Percentiles rank a stretch among this genome's conserved stretches.
phyloP scores from a whole-genome alignment of 1,284 basidiomycete genomes.

The Naganishia cerealis region DNA sequence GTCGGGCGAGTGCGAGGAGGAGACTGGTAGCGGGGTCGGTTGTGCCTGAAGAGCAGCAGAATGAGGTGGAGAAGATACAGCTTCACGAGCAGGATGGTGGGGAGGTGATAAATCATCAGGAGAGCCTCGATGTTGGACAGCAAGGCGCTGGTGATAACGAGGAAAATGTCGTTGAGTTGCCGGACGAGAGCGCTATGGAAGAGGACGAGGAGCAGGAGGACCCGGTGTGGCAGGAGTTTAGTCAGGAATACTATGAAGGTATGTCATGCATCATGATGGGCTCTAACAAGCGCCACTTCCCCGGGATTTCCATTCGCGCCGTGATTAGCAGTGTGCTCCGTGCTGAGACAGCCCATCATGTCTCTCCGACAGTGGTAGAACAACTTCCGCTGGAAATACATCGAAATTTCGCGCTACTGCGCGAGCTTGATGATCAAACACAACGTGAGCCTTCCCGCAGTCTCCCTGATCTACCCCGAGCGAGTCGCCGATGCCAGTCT shows the following conservation, averaged over 20 bases:
- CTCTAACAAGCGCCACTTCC: neutral
- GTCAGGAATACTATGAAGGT: constrained; percentile 35
- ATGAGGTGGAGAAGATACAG: neutral
- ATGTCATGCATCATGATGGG: neutral
- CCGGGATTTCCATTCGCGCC: neutral
- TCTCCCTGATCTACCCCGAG: neutral
- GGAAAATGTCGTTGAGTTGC: neutral
- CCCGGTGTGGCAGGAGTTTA: constrained; percentile 35
- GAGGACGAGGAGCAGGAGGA: constrained; percentile 31
- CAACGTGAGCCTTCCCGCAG: constrained; percentile 57
- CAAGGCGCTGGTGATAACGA: neutral
- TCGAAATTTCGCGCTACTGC: constrained; percentile 72
- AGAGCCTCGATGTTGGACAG: neutral
- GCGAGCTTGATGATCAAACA: constrained; percentile 77
- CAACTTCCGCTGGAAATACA: constrained; percentile 81
- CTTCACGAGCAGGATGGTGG: neutral
- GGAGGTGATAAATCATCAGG: neutral
- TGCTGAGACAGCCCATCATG: neutral
- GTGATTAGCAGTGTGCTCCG: no score
- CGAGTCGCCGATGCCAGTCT: neutral
- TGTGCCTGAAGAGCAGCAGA: neutral
- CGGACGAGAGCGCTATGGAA: neutral
- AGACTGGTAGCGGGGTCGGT: neutral
- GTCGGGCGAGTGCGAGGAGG: neutral
- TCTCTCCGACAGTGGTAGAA: constrained; percentile 64